These are phyloP conservation scores for Exophiala sideris DNA, from an alignment of 2,329 filamentous ascomycete species.

Conservation along the genomic window DNA sequence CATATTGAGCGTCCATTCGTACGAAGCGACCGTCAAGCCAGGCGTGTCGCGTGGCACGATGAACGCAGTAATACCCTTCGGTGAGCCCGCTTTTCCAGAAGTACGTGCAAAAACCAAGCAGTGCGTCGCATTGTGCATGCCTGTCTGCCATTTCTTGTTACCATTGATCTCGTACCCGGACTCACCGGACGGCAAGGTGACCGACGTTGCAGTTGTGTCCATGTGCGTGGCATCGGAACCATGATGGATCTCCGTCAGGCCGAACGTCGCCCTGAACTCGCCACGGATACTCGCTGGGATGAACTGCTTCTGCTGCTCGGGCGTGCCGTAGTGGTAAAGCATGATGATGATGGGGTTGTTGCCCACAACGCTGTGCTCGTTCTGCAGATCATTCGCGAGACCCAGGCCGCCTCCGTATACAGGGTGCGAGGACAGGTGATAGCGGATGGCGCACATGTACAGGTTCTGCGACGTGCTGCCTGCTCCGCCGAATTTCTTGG, in stretches of 20 bases:
- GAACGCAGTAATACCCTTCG: conserved; percentile 60
- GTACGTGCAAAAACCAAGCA: conserved; percentile 62
- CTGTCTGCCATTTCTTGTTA: conserved; percentile 64
- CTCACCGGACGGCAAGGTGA: conserved; percentile 38
- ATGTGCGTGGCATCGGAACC: conserved; percentile 63
- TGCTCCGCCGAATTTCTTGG: conserved; percentile 54
- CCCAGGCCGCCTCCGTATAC: conserved; percentile 50
- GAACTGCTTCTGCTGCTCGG: conserved; percentile 52
- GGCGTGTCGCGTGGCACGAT: conserved; percentile 53
- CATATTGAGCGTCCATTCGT: conserved; percentile 66
- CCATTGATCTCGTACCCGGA: conserved; percentile 55
- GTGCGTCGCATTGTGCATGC: conserved; percentile 60
- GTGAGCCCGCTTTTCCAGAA: conserved; percentile 50
- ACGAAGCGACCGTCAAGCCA: conserved; percentile 55
- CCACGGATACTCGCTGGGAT: conserved; percentile 54
- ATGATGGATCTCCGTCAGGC: conserved; percentile 60
- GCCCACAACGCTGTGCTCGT: conserved; percentile 60
- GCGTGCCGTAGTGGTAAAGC: conserved; percentile 59
- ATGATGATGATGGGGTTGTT: conserved; percentile 63
- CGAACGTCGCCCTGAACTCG: conserved; percentile 58
- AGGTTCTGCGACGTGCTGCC: conserved; percentile 52
- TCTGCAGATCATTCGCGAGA: conserved; percentile 63
- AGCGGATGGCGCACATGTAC: conserved; percentile 62
- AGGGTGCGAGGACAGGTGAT: conserved; percentile 56
- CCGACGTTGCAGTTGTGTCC: conserved; percentile 51